These are phyloP conservation scores for Suhomyces wounanorum DNA, from an alignment of 1,139 yeast genomes.

Conservation along the genomic window DNA sequence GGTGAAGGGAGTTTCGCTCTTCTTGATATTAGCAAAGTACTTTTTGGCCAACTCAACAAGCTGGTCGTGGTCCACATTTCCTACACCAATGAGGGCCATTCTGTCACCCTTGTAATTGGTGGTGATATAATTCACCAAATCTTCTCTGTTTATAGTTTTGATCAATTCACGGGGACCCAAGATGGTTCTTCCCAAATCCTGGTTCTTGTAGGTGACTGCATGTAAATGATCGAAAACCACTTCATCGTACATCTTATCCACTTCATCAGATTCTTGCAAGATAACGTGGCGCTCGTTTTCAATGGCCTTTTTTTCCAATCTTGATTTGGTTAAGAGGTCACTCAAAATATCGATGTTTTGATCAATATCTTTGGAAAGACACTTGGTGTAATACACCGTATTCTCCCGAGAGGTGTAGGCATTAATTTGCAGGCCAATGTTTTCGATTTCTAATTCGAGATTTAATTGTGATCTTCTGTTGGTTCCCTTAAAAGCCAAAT, in stretches of 20 bases:
- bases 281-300: slow-evolving; percentile 97
- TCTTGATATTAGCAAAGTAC: slow-evolving; percentile 74
- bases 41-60: slow-evolving; percentile 75
- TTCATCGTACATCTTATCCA: slow-evolving; percentile 96
- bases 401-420: slow-evolving; percentile 97
- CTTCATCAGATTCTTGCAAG: slow-evolving; percentile 95
- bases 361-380: slow-evolving; percentile 78
- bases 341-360: slow-evolving; percentile 84
- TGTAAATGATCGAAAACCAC: slow-evolving; percentile 97
- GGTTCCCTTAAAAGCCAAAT: slow-evolving; percentile 95
- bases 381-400: slow-evolving; percentile 93
- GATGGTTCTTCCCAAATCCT: slow-evolving; percentile 96
- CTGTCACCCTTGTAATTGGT: slow-evolving; percentile 94
- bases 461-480: slow-evolving; percentile 75
- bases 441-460: slow-evolving; percentile 90
- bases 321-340: slow-evolving; percentile 86
- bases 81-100: slow-evolving; percentile 96
- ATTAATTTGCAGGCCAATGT: slow-evolving; percentile 93
- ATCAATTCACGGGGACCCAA: slow-evolving; percentile 93
- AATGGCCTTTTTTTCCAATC: slow-evolving; percentile 78
- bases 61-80: slow-evolving; percentile 85
- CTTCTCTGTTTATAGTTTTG: slow-evolving; percentile 72
- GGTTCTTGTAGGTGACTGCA: slow-evolving; percentile 85
- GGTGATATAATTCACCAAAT: slow-evolving; percentile 75
- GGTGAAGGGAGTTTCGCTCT: slow-evolving; percentile 63